Conservation (phyloP, 1,284 basidiomycete species). For the Xerocomus amazonicus region DNA sequence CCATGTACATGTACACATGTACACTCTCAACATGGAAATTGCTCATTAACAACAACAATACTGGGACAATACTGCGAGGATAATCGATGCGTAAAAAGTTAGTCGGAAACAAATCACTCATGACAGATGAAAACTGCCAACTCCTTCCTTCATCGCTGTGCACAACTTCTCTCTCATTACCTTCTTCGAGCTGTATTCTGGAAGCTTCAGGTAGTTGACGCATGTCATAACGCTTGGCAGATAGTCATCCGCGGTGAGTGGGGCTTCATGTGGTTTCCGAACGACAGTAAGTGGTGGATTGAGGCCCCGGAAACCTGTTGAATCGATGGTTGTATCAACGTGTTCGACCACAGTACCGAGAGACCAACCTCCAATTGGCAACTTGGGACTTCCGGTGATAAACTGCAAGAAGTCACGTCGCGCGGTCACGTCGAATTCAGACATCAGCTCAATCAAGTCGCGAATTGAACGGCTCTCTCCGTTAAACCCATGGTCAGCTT, state of each 20-base stretch:
- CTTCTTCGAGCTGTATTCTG: constrained; percentile 84
- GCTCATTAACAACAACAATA: constrained; percentile 16
- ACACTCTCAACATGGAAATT: background rate
- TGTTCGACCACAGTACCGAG: background rate
- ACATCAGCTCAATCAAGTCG: constrained; percentile 85
- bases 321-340: constrained; percentile 3
- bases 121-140: constrained; percentile 93
- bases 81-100: constrained; percentile 26
- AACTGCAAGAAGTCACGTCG: constrained; percentile 94
- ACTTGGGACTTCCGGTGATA: constrained; percentile 92
- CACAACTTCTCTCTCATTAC: constrained; percentile 79
- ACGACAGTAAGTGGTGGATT: constrained; percentile 96
- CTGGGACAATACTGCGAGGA: constrained; percentile 15
- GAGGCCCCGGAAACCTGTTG: constrained; percentile 86
- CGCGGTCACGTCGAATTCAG: constrained; percentile 67
- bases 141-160: constrained; percentile 85
- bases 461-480: constrained; percentile 89
- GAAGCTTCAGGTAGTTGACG: constrained; percentile 94
- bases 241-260: constrained; percentile 89
- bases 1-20: too few relatives aligned
- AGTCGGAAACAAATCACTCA: constrained; percentile 37
- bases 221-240: constrained; percentile 99
- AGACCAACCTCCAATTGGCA: constrained; percentile 83
- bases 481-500: constrained; percentile 98
- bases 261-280: constrained; percentile 91